phyloP scores from a whole-genome alignment of 257 asterid species.

The Nicotiana undulata region DNA sequence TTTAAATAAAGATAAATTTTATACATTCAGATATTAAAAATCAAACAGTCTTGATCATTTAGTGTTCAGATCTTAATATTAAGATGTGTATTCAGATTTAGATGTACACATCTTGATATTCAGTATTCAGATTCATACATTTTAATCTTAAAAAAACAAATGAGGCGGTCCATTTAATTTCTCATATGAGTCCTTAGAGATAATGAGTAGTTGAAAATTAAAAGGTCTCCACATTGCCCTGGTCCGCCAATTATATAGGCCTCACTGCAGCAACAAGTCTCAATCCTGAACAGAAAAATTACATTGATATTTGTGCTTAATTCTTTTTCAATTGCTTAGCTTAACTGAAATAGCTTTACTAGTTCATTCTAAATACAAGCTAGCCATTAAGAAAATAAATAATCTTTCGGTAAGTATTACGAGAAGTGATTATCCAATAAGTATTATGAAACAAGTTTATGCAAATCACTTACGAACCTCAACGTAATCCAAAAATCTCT shows the following conservation, averaged over 20 bases:
- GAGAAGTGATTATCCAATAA: not conserved
- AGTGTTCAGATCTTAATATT: too few species aligned
- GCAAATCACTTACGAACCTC: slow-evolving; percentile 29
- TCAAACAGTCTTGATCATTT: too few species aligned
- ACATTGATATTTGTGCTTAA: not conserved
- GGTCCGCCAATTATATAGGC: not conserved
- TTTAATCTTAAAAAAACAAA: too few species aligned
- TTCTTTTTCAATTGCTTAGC: too few species aligned
- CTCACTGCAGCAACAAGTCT: not conserved
- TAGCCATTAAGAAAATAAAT: not conserved
- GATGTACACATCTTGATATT: too few species aligned
- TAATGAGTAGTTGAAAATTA: not conserved
- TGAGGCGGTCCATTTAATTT: too few species aligned
- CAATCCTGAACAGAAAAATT: not conserved
- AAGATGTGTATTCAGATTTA: too few species aligned
- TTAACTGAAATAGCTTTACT: too few species aligned
- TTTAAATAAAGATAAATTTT: too few species aligned
- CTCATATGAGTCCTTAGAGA: not conserved
- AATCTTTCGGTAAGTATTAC: not conserved
- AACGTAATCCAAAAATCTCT: slow-evolving; percentile 85
- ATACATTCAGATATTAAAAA: too few species aligned
- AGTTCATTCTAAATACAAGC: not conserved
- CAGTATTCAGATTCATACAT: too few species aligned
- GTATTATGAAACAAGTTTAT: not conserved
- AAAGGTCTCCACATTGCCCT: not conserved